Evolutionary conservation across 2,329 filamentous ascomycete species (phyloP).

Genomic region (Ploettnerulaceae sp.): DNA sequence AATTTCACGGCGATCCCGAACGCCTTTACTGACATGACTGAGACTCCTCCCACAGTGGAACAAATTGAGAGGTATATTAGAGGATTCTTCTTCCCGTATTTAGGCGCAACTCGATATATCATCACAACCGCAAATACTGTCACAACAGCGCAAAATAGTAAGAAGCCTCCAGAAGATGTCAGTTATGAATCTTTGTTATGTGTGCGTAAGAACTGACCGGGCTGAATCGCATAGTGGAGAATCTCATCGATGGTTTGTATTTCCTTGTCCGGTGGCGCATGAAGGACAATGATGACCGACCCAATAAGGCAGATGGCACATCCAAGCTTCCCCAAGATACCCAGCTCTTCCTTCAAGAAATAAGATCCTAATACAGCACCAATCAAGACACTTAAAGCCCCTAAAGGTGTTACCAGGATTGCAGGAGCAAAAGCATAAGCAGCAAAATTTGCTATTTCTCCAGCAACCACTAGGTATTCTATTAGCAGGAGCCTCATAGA

Average conservation of each 20-base stretch:
- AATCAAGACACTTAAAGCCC: slow-evolving; percentile 90
- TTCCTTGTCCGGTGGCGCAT: slow-evolving; percentile 90
- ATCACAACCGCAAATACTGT: slow-evolving; percentile 82
- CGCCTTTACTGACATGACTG: slow-evolving; percentile 98
- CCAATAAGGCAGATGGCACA: slow-evolving; percentile 96
- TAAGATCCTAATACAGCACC: slow-evolving; percentile 93
- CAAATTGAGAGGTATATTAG: slow-evolving; percentile 97
- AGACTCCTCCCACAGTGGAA: slow-evolving; percentile 93
- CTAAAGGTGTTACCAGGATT: slow-evolving; percentile 94
- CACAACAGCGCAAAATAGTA: slow-evolving; percentile 78
- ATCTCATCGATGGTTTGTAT: slow-evolving; percentile 91
- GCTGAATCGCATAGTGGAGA: slow-evolving; percentile 81
- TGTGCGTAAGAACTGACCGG: slow-evolving; percentile 55
- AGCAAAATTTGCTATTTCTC: slow-evolving; percentile 95
- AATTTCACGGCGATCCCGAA: slow-evolving; percentile 97
- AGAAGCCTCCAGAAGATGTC: slow-evolving; percentile 59
- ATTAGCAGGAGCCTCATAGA: slow-evolving; percentile 25
- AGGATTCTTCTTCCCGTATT: slow-evolving; percentile 91
- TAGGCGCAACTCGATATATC: slow-evolving; percentile 91
- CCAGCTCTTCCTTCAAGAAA: slow-evolving; percentile 84
- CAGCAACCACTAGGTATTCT: slow-evolving; percentile 66
- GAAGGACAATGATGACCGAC: slow-evolving; percentile 93
- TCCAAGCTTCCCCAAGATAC: slow-evolving; percentile 86
- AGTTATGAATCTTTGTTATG: slow-evolving; percentile 5
- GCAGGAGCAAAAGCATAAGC: slow-evolving; percentile 97